Conservation (phyloP, 2,329 filamentous ascomycete species). For the Coleophoma cylindrospora region DNA sequence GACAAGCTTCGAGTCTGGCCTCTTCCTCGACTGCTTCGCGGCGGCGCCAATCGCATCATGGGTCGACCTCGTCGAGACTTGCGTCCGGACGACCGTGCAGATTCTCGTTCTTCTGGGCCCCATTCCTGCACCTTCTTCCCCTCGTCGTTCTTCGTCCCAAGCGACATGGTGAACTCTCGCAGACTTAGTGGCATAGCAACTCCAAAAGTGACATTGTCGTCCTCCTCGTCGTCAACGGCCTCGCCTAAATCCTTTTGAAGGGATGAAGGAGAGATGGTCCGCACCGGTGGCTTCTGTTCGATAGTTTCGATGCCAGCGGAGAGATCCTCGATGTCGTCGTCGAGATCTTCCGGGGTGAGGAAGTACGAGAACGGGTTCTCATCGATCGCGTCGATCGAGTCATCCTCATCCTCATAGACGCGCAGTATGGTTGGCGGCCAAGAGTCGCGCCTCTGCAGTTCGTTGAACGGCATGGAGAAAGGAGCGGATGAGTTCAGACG, state of each 20-base stretch:
- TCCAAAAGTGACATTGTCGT: constrained; percentile 14
- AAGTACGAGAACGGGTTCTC: constrained; percentile 28
- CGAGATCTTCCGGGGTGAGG: constrained; percentile 13
- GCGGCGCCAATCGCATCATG: constrained; percentile 12
- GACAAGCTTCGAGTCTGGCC: constrained; percentile 20
- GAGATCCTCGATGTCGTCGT: constrained; percentile 22
- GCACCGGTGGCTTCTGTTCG: constrained; percentile 14
- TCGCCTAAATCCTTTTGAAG: constrained; percentile 12
- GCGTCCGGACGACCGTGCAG: background rate
- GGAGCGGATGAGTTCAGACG: too few species aligned
- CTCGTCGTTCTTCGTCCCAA: background rate
- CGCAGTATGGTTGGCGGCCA: constrained; percentile 28
- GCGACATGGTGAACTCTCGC: constrained; percentile 16
- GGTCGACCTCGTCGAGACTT: constrained; percentile 16
- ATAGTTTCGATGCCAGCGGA: constrained; percentile 26
- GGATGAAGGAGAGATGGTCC: constrained; percentile 23
- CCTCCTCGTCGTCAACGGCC: constrained; percentile 13
- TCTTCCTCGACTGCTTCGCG: constrained; percentile 10
- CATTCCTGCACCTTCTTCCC: background rate
- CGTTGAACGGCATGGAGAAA: constrained; percentile 21
- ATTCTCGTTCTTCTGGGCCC: background rate
- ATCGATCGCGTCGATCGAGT: constrained; percentile 19
- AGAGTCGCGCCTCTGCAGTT: constrained; percentile 24
- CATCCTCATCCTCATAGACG: constrained; percentile 11
- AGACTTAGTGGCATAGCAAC: constrained; percentile 21